These are phyloP conservation scores for Metschnikowia santaceciliae DNA, from an alignment of 805 yeast species.

Conservation along the genomic window DNA sequence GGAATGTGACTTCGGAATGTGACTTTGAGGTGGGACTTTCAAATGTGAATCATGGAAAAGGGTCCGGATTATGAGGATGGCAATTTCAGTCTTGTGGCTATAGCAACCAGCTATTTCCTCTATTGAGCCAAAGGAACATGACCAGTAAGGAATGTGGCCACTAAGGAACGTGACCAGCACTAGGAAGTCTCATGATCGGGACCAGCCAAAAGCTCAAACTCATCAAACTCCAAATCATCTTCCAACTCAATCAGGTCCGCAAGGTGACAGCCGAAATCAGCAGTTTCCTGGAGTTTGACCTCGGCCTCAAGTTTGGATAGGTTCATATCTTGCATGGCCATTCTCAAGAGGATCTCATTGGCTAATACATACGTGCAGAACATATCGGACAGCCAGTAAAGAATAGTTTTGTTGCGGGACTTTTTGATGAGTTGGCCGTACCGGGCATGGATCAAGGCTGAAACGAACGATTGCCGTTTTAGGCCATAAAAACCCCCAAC, in stretches of 20 bases:
- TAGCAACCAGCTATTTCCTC: no score
- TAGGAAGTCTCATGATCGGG: neutral
- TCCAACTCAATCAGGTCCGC: slow-evolving; percentile 29
- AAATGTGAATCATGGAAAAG: no score
- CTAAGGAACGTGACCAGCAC: neutral
- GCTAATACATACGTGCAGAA: slow-evolving; percentile 59
- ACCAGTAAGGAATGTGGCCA: no score
- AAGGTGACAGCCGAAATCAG: slow-evolving; percentile 43
- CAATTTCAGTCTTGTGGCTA: no score
- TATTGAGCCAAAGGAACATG: no score
- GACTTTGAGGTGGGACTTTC: no score
- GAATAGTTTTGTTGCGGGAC: slow-evolving; percentile 40
- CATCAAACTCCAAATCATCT: slow-evolving; percentile 25
- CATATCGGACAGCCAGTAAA: slow-evolving; percentile 58
- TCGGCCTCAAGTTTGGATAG: slow-evolving; percentile 42
- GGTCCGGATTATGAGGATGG: no score
- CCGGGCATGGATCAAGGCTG: slow-evolving; percentile 33
- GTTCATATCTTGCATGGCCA: slow-evolving; percentile 46
- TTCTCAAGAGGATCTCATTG: slow-evolving; percentile 54
- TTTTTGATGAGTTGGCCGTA: slow-evolving; percentile 22
- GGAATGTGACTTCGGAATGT: no score
- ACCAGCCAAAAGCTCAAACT: slow-evolving; percentile 5
- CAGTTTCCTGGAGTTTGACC: slow-evolving; percentile 42
- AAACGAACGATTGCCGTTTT: slow-evolving; percentile 50
- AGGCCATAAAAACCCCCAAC: slow-evolving; percentile 61